Evolutionary conservation across 345 rosid genomes (phyloP).

Genomic region (Lumnitzera racemosa): DNA sequence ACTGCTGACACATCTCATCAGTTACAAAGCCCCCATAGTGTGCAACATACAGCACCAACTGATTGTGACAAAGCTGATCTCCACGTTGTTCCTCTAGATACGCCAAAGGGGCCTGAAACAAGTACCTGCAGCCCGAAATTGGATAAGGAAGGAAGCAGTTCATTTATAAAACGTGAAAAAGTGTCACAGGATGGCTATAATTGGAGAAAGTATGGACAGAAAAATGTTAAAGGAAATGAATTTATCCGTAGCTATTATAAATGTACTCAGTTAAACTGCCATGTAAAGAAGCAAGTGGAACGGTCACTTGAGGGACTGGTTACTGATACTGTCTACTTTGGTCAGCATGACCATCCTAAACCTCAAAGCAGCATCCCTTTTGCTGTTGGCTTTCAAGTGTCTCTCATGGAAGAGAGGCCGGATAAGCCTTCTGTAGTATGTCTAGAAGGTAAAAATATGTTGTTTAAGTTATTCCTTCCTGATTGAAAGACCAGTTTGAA

Average conservation of each 20-base stretch:
- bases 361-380: conserved; percentile 30
- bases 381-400: conserved; percentile 32
- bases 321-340: conserved; percentile 56
- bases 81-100: no score
- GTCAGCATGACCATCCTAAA: conserved; percentile 76
- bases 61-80: no score
- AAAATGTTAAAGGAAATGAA: conserved; percentile 85
- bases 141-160: conserved; percentile 47
- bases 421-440: conserved; percentile 23
- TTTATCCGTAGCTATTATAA: conserved; percentile 84
- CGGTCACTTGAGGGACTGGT: conserved; percentile 59
- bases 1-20: conserved; percentile 26
- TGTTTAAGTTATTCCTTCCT: no score
- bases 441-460: conserved; percentile 32
- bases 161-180: conserved; percentile 56
- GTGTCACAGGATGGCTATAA: conserved; percentile 74
- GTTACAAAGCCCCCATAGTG: conserved; percentile 10
- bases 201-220: conserved; percentile 97
- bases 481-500: not conserved
- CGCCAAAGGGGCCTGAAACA: conserved; percentile 15
- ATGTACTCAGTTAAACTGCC: conserved; percentile 77
- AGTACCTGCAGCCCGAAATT: conserved; percentile 22
- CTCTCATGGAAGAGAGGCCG: conserved; percentile 44
- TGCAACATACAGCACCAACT: no score
- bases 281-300: conserved; percentile 84